phyloP scores from a whole-genome alignment of 164 flowering plant species.

The Buxus sempervirens region DNA sequence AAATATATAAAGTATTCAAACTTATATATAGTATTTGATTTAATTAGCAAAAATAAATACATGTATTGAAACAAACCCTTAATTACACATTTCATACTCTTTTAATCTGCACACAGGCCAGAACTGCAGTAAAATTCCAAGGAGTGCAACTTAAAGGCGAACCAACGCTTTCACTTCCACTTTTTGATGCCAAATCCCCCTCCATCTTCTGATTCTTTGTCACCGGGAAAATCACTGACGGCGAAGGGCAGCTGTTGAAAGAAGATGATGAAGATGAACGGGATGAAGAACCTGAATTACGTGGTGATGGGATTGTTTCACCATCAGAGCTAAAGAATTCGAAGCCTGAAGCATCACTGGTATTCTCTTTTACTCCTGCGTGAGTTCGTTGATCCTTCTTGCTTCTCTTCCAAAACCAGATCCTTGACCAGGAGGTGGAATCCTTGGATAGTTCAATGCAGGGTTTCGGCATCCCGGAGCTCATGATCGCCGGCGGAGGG shows the following conservation, averaged over 20 bases:
- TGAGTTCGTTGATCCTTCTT: slow-evolving; percentile 8
- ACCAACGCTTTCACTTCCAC: neutral
- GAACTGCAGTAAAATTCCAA: slow-evolving; percentile 22
- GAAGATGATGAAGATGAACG: slow-evolving; percentile 19
- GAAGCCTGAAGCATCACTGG: neutral
- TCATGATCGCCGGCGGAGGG: slow-evolving; percentile 46
- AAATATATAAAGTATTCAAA: too few species aligned
- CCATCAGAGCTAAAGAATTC: slow-evolving; percentile 25
- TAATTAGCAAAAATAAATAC: too few species aligned
- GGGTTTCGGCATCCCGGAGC: slow-evolving; percentile 26
- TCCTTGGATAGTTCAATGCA: slow-evolving; percentile 12
- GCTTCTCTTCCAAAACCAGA: slow-evolving; percentile 28
- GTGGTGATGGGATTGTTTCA: slow-evolving; percentile 14
- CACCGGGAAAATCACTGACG: neutral
- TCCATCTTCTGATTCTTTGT: slow-evolving; percentile 2
- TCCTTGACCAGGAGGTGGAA: neutral
- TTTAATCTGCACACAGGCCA: slow-evolving; percentile 16
- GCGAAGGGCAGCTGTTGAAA: slow-evolving; percentile 9
- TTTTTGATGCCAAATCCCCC: neutral
- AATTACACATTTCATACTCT: slow-evolving; percentile 2
- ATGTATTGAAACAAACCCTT: too few species aligned
- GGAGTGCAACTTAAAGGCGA: slow-evolving; percentile 26
- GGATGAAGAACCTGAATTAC: slow-evolving; percentile 18
- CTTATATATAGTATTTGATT: too few species aligned
- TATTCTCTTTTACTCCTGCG: neutral